Evolutionary conservation across 2,329 filamentous ascomycete species (phyloP).

Genomic region (Fusarium anguioides): DNA sequence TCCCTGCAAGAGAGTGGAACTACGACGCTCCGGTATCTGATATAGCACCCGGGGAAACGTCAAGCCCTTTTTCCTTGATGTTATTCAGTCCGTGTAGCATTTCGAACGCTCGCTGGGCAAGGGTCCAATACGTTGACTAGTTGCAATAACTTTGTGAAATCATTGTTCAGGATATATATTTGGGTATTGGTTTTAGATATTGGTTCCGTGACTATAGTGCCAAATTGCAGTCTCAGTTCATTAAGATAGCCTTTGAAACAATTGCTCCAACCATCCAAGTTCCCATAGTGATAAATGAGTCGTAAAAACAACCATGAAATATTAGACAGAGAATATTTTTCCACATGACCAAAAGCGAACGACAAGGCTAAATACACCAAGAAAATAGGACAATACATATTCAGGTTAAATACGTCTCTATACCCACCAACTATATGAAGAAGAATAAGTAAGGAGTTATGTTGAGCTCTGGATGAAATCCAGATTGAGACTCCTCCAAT

Average conservation of each 20-base stretch:
- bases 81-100: no score
- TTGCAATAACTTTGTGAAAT: no score
- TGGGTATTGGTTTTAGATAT: background rate
- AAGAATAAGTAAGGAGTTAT: background rate
- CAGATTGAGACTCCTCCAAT: constrained; percentile 41
- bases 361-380: background rate
- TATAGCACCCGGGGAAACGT: no score
- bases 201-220: background rate
- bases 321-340: background rate
- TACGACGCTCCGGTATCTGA: no score
- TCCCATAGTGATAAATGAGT: background rate
- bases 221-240: background rate
- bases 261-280: background rate
- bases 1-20: no score
- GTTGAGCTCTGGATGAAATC: constrained; percentile 39
- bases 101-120: no score
- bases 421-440: constrained; percentile 8
- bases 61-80: no score
- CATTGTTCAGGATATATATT: background rate
- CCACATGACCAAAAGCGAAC: background rate
- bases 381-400: background rate
- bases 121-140: no score
- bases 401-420: constrained; percentile 20
- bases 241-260: background rate
- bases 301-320: background rate